Base-by-base conservation (phyloP, 495 filamentous ascomycete genomes). In the Aspergillus egyptiacus region DNA sequence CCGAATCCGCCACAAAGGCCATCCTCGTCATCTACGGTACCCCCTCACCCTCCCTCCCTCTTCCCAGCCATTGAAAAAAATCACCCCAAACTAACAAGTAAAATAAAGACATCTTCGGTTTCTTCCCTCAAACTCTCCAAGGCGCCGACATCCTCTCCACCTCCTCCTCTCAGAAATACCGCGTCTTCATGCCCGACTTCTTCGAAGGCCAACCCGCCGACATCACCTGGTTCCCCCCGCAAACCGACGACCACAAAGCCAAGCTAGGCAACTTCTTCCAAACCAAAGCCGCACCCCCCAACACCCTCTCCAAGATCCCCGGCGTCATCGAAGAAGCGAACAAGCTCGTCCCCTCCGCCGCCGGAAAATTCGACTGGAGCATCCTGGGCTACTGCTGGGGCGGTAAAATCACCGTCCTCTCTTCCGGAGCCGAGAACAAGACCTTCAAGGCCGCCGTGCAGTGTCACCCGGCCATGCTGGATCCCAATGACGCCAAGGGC, bases 361-460 rank as follows among this genome's bases (percentile, higher is more conserved):
- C 50, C 31, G 67, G 55, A 9, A 31, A 38, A 23, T 82, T 94
- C 57, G 72, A 83, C 58, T 96, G 88, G 89, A 89, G 74, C n/a
- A 74, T 89, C 48, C 63, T 96, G n/a, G 91, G 91, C 11, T 89
- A 77, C 78, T 98, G 91, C 78, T 98, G 91, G 91, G 91, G 91
- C 48, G 90, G 86, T 46, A 95, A 95, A 74, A 79, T 86, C 41
- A 70, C 77, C 13, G 75, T 77, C n/a, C 73, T 87, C n/a, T 69
- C 81, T 24, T 69, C 75, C 5, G 69, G 65, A 3, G 61, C 75
- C 17, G 69, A 76, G 23, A 81, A 77, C 57, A 78, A 70, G 22
- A 70, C 69, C 30, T 95, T 95, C 72, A 79, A 79, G 48, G 79
- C 80, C 1, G 86, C 70, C 1, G 83, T 80, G 9, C 78, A 86